These are phyloP conservation scores for Arthroderma uncinatum DNA, from an alignment of 2,329 filamentous ascomycete genomes.

Conservation along the genomic window DNA sequence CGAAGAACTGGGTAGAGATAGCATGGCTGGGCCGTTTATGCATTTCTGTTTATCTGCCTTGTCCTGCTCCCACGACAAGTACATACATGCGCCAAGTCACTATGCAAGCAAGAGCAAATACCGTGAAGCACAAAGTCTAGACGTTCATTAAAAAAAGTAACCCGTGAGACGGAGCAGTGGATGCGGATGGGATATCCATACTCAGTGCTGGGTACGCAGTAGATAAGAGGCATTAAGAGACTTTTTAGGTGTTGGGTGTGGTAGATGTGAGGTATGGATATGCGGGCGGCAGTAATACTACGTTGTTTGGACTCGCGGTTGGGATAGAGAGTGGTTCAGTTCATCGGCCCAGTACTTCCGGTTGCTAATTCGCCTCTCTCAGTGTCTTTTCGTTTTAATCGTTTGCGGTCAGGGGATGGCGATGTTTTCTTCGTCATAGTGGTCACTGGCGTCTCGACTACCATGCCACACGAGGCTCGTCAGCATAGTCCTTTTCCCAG, in stretches of 20 bases:
- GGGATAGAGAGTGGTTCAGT: neutral
- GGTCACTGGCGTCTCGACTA: conserved; percentile 17
- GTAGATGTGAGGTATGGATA: neutral
- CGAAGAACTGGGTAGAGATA: neutral
- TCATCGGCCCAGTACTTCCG: neutral
- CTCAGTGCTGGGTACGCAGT: neutral
- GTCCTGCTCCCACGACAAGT: neutral
- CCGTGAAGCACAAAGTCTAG: neutral
- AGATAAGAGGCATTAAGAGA: neutral
- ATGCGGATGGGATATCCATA: neutral
- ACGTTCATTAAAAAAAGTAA: neutral
- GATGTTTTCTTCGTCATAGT: neutral
- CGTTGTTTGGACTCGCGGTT: neutral
- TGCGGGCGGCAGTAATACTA: neutral
- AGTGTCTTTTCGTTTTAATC: conserved; percentile 27
- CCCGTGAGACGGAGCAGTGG: neutral
- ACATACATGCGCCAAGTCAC: neutral
- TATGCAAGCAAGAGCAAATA: neutral
- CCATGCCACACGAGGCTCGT: conserved; percentile 21
- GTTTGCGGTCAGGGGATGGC: conserved; percentile 21
- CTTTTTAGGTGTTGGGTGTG: neutral
- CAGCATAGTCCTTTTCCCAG: conserved; percentile 16
- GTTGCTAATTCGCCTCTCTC: conserved; percentile 8
- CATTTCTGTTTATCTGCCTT: neutral
- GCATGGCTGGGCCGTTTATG: neutral